Percentiles rank a stretch among this genome's conserved stretches.
These are phyloP conservation scores for Saccharomyces hybrid DNA, from an alignment of 1,139 yeast genomes.

Conservation along the genomic window DNA sequence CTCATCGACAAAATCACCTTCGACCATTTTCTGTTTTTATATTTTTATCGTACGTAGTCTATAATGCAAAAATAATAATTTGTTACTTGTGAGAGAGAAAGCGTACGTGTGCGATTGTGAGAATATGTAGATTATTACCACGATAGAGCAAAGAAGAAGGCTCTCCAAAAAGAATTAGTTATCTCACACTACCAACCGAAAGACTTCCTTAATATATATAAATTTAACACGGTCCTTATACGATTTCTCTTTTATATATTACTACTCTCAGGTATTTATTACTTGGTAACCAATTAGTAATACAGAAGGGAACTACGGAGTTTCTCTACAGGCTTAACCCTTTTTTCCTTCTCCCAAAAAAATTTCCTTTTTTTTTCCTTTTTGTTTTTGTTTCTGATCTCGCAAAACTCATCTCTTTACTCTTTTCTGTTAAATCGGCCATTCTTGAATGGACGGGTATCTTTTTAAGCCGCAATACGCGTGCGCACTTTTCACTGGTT, in stretches of 20 bases:
- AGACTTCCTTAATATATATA: not conserved
- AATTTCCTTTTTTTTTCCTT: not conserved
- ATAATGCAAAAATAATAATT: not conserved
- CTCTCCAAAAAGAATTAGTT: not conserved
- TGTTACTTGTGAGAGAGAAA: not conserved
- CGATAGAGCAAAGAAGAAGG: not conserved
- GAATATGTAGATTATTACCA: not conserved
- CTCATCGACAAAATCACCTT: not conserved
- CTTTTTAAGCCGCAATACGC: not conserved
- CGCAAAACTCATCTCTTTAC: constrained; percentile 1
- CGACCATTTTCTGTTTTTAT: not conserved
- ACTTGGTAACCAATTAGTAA: not conserved
- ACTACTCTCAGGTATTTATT: not conserved
- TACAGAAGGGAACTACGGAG: not conserved
- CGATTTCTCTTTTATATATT: not conserved
- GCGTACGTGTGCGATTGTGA: not conserved
- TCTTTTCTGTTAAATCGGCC: not conserved
- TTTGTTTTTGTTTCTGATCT: not conserved
- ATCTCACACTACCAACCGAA: not conserved
- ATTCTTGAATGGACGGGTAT: not conserved
- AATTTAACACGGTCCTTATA: not conserved
- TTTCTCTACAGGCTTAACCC: not conserved
- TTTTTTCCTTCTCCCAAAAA: not conserved
- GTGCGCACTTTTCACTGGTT: not conserved
- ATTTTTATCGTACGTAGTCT: not conserved